A percentile compares a stretch with the other conserved stretches of the same genome.
Evolutionary conservation across 1,284 basidiomycete genomes (phyloP).

Genomic region (Moesziomyces globuligerus): DNA sequence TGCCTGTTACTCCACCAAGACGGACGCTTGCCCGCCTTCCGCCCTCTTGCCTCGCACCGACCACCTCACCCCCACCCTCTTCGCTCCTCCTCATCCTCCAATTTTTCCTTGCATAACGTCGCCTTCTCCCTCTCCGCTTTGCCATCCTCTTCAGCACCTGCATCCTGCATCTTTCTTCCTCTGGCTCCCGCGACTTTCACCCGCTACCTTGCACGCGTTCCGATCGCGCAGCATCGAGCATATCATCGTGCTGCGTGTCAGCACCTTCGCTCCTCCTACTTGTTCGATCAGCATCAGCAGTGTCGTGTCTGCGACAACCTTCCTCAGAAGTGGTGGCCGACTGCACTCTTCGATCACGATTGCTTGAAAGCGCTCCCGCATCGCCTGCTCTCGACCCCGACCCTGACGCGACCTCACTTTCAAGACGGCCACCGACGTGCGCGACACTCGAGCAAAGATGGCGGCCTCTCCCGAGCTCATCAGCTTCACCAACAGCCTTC

Average conservation of each 20-base stretch:
- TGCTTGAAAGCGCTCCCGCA: too few relatives aligned
- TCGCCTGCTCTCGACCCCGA: too few relatives aligned
- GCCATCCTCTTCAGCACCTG: too few relatives aligned
- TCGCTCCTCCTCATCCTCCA: conserved; percentile 3
- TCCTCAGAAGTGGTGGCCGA: too few relatives aligned
- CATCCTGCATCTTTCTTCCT: too few relatives aligned
- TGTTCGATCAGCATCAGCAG: too few relatives aligned
- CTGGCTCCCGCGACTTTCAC: too few relatives aligned
- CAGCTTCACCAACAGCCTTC: conserved; percentile 46
- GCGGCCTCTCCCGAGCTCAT: conserved; percentile 48
- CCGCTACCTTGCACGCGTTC: too few relatives aligned
- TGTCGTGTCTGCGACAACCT: too few relatives aligned
- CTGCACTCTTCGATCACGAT: not conserved
- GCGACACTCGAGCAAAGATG: conserved; percentile 17
- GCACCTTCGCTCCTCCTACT: not conserved
- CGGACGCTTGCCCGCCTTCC: not conserved
- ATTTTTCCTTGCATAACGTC: conserved; percentile 2
- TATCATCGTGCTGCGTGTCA: not conserved
- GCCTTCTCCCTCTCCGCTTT: not conserved
- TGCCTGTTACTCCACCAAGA: conserved; percentile 6
- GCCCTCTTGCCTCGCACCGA: conserved; percentile 28
- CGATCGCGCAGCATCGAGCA: too few relatives aligned
- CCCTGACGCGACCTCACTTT: not conserved
- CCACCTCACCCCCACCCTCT: conserved; percentile 18
- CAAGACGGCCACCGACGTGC: not conserved